Conservation (phyloP, 169 alveolate genomes). For the Eimeria sp. region DNA sequence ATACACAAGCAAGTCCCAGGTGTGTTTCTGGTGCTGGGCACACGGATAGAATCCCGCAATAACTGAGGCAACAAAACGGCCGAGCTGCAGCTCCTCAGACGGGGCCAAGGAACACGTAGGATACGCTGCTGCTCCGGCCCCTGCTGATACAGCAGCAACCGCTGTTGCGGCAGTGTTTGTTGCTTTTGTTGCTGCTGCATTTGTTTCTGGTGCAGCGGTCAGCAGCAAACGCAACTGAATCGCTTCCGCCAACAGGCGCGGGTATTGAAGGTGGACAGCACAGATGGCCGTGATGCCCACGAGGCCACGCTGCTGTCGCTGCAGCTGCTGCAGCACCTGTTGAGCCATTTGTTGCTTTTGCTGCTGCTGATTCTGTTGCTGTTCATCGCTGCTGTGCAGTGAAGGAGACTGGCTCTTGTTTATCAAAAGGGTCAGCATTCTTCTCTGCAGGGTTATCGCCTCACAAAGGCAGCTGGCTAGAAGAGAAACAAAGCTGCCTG, state of each 20-base stretch:
- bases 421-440: neutral
- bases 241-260: constrained; percentile 19
- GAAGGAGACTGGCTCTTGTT: neutral
- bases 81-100: constrained; percentile 26
- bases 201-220: neutral
- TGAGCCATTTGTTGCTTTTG: neutral
- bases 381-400: neutral
- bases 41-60: neutral
- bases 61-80: constrained; percentile 13
- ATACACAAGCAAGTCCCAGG: neutral
- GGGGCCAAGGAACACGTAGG: neutral
- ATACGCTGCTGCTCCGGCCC: neutral
- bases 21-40: neutral
- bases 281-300: constrained; percentile 53
- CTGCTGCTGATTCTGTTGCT: constrained; percentile 8
- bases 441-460: neutral
- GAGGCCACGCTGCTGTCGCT: constrained; percentile 54
- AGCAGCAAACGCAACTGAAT: constrained; percentile 52
- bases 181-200: neutral
- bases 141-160: neutral
- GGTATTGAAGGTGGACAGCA: constrained; percentile 10
- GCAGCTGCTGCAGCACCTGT: constrained; percentile 2
- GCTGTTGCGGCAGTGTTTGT: neutral
- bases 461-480: neutral
- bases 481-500: neutral